These are phyloP conservation scores for Nicotiana benthamiana DNA, from an alignment of 257 asterid species.

Conservation along the genomic window DNA sequence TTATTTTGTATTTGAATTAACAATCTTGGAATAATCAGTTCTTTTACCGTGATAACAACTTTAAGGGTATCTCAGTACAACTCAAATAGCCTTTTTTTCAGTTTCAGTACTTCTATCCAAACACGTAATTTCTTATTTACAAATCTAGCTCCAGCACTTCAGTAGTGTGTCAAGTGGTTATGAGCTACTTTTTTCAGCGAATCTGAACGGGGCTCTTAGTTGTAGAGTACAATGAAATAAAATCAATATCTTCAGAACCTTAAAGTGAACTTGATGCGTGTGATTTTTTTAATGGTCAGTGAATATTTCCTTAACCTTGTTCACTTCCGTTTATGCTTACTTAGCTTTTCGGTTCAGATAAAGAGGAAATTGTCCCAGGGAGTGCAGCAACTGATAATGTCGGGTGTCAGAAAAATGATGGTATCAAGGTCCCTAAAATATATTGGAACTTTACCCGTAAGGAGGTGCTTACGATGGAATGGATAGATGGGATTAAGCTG, in stretches of 20 bases:
- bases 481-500: conserved; percentile 95
- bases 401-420: conserved; percentile 28
- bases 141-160: too few species aligned
- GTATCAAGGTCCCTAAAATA: conserved; percentile 81
- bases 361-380: conserved; percentile 26
- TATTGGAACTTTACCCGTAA: conserved; percentile 84
- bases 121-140: too few species aligned
- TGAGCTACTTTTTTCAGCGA: too few species aligned
- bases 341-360: conserved; percentile 30
- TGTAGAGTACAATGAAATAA: background rate
- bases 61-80: too few species aligned
- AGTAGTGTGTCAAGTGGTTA: too few species aligned
- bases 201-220: too few species aligned
- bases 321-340: background rate
- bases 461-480: conserved; percentile 95
- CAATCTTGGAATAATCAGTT: too few species aligned
- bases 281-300: background rate
- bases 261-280: background rate
- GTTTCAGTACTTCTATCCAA: too few species aligned
- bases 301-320: background rate
- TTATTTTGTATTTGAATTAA: too few species aligned
- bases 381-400: conserved; percentile 15
- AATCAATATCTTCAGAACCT: background rate
- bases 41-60: too few species aligned
- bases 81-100: too few species aligned